Evolutionary conservation across 2,329 filamentous ascomycete genomes (phyloP).

Genomic region (Mollisia scopiformis): DNA sequence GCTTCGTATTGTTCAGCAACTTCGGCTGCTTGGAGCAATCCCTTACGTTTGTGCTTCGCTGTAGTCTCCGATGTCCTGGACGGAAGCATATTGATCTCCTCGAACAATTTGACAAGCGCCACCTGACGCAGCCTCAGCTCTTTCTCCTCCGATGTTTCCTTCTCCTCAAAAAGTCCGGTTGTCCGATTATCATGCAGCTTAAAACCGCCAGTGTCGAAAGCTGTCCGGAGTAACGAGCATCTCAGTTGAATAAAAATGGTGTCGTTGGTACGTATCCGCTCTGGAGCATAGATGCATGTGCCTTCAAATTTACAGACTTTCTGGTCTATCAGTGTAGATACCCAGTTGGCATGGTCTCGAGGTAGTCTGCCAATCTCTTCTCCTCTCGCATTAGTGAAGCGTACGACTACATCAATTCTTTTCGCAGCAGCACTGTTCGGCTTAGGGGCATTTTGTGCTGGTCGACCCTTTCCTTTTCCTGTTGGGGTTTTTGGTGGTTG

Average conservation of each 20-base stretch:
- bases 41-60: constrained; percentile 79
- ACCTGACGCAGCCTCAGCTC: constrained; percentile 83
- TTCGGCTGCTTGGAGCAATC: constrained; percentile 84
- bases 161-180: constrained; percentile 77
- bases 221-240: constrained; percentile 73
- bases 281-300: constrained; percentile 85
- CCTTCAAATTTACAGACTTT: constrained; percentile 86
- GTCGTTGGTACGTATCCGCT: constrained; percentile 84
- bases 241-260: constrained; percentile 89
- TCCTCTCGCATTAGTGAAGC: constrained; percentile 80
- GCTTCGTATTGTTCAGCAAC: constrained; percentile 77
- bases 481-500: constrained; percentile 56
- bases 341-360: constrained; percentile 87
- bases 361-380: constrained; percentile 85
- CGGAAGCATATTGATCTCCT: constrained; percentile 84
- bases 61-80: constrained; percentile 74
- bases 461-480: constrained; percentile 47
- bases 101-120: constrained; percentile 83
- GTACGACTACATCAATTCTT: constrained; percentile 83
- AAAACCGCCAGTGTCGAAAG: constrained; percentile 70
- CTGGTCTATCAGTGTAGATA: constrained; percentile 90
- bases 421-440: constrained; percentile 52
- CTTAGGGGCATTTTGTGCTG: constrained; percentile 31
- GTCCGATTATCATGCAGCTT: constrained; percentile 70
- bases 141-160: constrained; percentile 85